Evolutionary conservation across 768 basidiomycete species (phyloP).

Genomic region (Agaricus bisporus): DNA sequence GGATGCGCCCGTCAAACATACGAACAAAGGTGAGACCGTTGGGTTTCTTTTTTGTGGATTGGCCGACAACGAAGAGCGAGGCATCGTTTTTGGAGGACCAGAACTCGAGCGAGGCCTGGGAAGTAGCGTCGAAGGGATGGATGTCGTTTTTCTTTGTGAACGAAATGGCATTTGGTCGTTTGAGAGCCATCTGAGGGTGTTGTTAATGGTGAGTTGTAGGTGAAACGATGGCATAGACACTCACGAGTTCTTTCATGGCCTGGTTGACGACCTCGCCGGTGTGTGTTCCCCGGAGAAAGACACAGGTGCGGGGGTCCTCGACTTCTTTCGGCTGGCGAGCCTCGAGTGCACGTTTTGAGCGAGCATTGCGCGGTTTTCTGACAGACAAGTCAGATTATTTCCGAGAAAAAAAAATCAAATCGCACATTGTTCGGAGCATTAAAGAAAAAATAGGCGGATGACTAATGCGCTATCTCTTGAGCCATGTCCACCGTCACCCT

Average conservation of each 20-base stretch:
- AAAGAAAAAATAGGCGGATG: neutral
- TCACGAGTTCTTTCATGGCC: slow-evolving; percentile 86
- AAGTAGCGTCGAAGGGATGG: slow-evolving; percentile 79
- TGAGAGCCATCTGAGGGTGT: slow-evolving; percentile 80
- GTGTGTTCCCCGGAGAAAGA: slow-evolving; percentile 88
- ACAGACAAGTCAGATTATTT: neutral
- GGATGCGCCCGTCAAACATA: slow-evolving; percentile 77
- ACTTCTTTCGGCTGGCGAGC: slow-evolving; percentile 86
- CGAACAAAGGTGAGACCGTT: slow-evolving; percentile 80
- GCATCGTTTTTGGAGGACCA: slow-evolving; percentile 95
- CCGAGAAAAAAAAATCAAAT: neutral
- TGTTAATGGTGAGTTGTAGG: no score
- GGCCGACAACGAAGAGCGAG: slow-evolving; percentile 82
- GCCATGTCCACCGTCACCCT: slow-evolving; percentile 26
- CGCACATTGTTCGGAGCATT: slow-evolving; percentile 22
- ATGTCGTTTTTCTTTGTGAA: slow-evolving; percentile 93
- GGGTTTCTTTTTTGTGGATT: slow-evolving; percentile 92
- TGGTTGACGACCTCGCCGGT: slow-evolving; percentile 73
- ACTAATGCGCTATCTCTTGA: neutral
- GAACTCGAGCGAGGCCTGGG: slow-evolving; percentile 68
- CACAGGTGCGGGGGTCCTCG: slow-evolving; percentile 79
- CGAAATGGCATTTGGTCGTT: slow-evolving; percentile 83
- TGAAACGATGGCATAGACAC: slow-evolving; percentile 19
- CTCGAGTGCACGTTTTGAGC: slow-evolving; percentile 85
- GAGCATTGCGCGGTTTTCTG: slow-evolving; percentile 91